Conservation (phyloP, 208 protist species). For the Trypanosoma mega region DNA sequence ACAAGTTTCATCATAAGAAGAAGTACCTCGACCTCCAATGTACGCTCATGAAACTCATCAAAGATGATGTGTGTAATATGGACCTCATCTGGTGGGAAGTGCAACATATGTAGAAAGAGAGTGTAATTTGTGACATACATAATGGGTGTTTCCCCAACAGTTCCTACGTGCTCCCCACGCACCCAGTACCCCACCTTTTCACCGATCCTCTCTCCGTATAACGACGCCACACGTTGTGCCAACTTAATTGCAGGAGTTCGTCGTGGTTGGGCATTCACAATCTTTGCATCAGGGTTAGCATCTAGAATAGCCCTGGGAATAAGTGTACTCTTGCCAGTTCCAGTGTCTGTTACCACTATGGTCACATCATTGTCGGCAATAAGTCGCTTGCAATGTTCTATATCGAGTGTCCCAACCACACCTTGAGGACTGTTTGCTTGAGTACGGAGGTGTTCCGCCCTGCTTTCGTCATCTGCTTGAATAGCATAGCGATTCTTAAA, state of each 20-base stretch:
- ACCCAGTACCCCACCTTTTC: conserved; percentile 77
- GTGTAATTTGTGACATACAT: conserved; percentile 91
- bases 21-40: conserved; percentile 92
- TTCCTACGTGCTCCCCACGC: conserved; percentile 72
- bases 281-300: conserved; percentile 21
- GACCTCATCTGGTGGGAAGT: conserved; percentile 44
- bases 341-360: conserved; percentile 86
- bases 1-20: conserved; percentile 86
- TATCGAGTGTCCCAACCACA: conserved; percentile 56
- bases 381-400: conserved; percentile 44
- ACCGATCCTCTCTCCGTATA: conserved; percentile 45
- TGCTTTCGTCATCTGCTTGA: conserved; percentile 41
- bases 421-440: conserved; percentile 33
- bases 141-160: conserved; percentile 65
- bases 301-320: conserved; percentile 80
- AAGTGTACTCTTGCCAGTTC: conserved; percentile 86
- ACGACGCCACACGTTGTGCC: conserved; percentile 56
- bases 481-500: conserved; percentile 62
- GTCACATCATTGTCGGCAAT: conserved; percentile 78
- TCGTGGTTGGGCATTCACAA: conserved; percentile 79
- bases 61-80: conserved; percentile 90
- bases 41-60: conserved; percentile 95
- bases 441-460: conserved; percentile 32
- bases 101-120: conserved; percentile 79
- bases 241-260: conserved; percentile 82